phyloP scores from a whole-genome alignment of 768 basidiomycete genomes.

The Leccinellum rugosiceps region DNA sequence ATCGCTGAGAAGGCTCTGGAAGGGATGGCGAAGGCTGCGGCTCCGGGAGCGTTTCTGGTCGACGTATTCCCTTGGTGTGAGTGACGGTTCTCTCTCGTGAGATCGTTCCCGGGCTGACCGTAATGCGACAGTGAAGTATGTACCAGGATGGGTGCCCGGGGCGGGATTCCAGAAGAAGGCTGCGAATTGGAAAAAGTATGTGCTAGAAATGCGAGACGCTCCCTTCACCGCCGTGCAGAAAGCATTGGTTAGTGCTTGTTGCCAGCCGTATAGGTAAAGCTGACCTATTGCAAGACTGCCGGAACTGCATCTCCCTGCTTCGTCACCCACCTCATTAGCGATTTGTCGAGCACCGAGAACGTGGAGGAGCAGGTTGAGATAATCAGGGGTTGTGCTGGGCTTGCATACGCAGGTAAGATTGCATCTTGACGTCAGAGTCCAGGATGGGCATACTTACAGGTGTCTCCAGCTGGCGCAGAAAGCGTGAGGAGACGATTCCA shows the following conservation, averaged over 20 bases:
- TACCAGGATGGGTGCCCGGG: constrained; percentile 52
- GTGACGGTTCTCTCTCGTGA: constrained; percentile 1
- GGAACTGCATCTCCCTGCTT: constrained; percentile 33
- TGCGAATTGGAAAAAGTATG: constrained; percentile 45
- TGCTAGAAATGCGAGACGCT: constrained; percentile 46
- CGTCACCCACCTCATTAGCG: constrained; percentile 26
- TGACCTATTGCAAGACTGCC: constrained; percentile 11
- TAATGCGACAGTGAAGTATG: constrained; percentile 41
- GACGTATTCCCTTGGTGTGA: constrained; percentile 44
- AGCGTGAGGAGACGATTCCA: constrained; percentile 14
- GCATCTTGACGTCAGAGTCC: background rate
- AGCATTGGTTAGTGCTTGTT: constrained; percentile 33
- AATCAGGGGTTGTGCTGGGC: constrained; percentile 42
- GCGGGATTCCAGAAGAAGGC: constrained; percentile 51
- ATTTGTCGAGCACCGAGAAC: constrained; percentile 13
- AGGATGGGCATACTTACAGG: constrained; percentile 2
- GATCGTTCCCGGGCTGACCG: background rate
- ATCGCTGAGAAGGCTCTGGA: constrained; percentile 51
- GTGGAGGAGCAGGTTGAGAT: constrained; percentile 28
- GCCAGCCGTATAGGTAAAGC: background rate
- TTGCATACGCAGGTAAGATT: constrained; percentile 44
- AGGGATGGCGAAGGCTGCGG: constrained; percentile 47
- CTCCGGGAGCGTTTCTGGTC: constrained; percentile 53
- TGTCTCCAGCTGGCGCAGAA: constrained; percentile 39
- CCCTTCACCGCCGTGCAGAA: constrained; percentile 40